These are phyloP conservation scores for Daedalea quercina DNA, from an alignment of 768 basidiomycete species.

Conservation along the genomic window DNA sequence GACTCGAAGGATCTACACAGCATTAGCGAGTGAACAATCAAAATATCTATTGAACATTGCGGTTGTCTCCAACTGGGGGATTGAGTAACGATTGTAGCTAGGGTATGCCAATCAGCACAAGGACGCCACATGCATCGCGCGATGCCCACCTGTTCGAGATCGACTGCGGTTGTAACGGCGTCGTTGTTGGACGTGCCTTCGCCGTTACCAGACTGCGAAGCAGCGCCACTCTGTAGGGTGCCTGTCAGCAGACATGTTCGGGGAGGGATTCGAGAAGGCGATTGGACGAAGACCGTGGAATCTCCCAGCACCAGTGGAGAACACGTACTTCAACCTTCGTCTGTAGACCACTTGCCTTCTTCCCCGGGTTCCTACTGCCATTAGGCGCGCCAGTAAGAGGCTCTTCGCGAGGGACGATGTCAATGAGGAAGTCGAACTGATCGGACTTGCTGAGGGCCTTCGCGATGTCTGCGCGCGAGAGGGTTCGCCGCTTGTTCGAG, in stretches of 20 bases:
- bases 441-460: slow-evolving; percentile 89
- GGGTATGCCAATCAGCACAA: neutral
- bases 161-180: neutral
- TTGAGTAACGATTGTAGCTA: slow-evolving; percentile 1
- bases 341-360: slow-evolving; percentile 16
- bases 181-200: neutral
- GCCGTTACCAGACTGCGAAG: neutral
- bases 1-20: neutral
- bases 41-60: neutral
- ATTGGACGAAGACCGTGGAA: too few relatives aligned
- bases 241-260: too few relatives aligned
- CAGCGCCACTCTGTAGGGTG: neutral
- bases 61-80: neutral
- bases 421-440: slow-evolving; percentile 97
- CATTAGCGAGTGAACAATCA: neutral
- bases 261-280: neutral
- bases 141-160: neutral
- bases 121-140: too few relatives aligned
- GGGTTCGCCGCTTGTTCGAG: slow-evolving; percentile 91
- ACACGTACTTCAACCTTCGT: slow-evolving; percentile 5
- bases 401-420: slow-evolving; percentile 89
- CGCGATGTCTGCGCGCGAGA: slow-evolving; percentile 90
- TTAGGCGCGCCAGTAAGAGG: slow-evolving; percentile 16
- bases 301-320: neutral
- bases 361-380: slow-evolving; percentile 10